Conservation (phyloP, 1,284 basidiomycete genomes). For the Trametes polyzona region DNA sequence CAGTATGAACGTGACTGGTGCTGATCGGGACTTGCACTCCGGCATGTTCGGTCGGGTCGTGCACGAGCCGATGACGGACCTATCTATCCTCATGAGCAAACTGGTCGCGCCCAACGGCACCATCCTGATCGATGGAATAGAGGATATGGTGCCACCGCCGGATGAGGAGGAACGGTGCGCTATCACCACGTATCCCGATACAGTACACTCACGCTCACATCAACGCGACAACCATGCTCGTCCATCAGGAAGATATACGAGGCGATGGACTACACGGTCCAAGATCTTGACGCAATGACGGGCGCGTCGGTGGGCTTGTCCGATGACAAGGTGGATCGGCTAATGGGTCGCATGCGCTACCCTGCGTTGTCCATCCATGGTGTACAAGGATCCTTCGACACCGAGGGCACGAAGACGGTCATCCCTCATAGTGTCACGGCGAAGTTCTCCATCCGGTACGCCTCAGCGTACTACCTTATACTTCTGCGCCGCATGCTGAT, state of each 20-base stretch:
- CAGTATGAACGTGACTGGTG: conserved; percentile 84
- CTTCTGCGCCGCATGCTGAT: too few relatives aligned
- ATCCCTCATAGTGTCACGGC: conserved; percentile 91
- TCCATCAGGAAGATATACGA: conserved; percentile 70
- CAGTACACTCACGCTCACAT: not conserved
- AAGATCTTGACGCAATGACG: conserved; percentile 81
- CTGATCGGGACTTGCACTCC: conserved; percentile 92
- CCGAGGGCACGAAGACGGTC: conserved; percentile 90
- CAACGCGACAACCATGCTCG: not conserved
- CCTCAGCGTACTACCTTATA: conserved; percentile 29
- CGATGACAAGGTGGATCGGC: conserved; percentile 79
- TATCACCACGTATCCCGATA: too few relatives aligned
- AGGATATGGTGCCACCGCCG: conserved; percentile 83
- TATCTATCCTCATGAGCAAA: conserved; percentile 80
- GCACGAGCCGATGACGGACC: conserved; percentile 89
- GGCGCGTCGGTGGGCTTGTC: conserved; percentile 82
- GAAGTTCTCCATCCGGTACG: conserved; percentile 91
- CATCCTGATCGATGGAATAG: conserved; percentile 91
- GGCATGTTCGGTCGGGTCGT: conserved; percentile 88
- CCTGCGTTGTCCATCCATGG: conserved; percentile 94
- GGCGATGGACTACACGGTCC: conserved; percentile 72
- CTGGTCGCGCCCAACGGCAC: conserved; percentile 84
- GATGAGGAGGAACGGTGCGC: conserved; percentile 78
- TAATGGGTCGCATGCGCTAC: conserved; percentile 91
- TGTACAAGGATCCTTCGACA: conserved; percentile 97